Percentiles rank a stretch among this genome's conserved stretches.
phyloP scores from a whole-genome alignment of 2,329 filamentous ascomycete genomes.

The Ramichloridium luteum region DNA sequence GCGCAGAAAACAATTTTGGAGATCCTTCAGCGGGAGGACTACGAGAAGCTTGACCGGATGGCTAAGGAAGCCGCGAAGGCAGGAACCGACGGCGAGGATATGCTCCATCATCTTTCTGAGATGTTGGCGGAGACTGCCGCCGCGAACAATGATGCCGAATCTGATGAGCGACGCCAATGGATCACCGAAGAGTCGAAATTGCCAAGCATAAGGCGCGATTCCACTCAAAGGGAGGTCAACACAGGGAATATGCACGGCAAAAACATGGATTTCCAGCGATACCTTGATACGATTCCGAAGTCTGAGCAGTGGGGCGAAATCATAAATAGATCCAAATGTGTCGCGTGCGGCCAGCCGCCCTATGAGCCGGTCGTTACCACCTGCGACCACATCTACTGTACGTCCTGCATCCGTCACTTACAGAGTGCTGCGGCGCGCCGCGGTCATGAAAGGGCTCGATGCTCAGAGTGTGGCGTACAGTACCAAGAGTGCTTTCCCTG shows the following conservation, averaged over 20 bases:
- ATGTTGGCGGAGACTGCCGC: conserved; percentile 8
- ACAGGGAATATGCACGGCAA: no score
- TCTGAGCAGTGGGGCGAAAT: conserved; percentile 28
- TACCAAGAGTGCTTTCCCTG: no score
- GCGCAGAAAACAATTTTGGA: conserved; percentile 35
- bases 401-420: conserved; percentile 32
- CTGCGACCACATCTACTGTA: conserved; percentile 47
- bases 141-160: no score
- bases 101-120: conserved; percentile 13
- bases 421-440: conserved; percentile 19
- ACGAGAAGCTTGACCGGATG: conserved; percentile 29
- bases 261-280: conserved; percentile 30
- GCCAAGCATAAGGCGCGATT: no score
- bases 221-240: no score
- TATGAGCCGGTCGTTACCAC: conserved; percentile 32
- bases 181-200: no score
- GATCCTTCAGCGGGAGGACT: conserved; percentile 34
- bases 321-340: conserved; percentile 28
- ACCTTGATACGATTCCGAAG: conserved; percentile 26
- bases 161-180: no score
- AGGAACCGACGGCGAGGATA: conserved; percentile 6
- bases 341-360: conserved; percentile 31
- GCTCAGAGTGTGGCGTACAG: conserved; percentile 24
- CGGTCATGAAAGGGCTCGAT: conserved; percentile 18
- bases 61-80: conserved; percentile 6